Percentiles rank a stretch among this genome's conserved stretches.
phyloP scores from a whole-genome alignment of 768 basidiomycete genomes.

The Boletellus emodensis region DNA sequence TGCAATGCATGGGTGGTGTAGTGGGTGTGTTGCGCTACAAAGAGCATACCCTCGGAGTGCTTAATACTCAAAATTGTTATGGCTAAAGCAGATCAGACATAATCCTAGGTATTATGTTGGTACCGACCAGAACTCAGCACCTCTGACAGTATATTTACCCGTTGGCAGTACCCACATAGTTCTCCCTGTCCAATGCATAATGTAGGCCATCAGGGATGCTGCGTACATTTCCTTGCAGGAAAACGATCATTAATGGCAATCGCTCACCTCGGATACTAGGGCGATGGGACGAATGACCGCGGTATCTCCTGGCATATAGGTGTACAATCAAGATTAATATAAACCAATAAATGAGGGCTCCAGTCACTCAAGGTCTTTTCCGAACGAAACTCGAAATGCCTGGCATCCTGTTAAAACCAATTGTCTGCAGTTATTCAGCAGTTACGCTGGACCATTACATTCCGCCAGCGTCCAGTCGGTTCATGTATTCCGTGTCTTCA shows the following conservation, averaged over 20 bases:
- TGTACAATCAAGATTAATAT: conserved; percentile 26
- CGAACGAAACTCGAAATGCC: conserved; percentile 78
- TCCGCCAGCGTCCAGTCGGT: conserved; percentile 38
- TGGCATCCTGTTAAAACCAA: conserved; percentile 95
- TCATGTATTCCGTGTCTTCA: conserved; percentile 16
- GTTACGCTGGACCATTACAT: conserved; percentile 56
- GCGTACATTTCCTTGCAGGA: too few species aligned
- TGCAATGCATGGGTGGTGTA: conserved; percentile 82
- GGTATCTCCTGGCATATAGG: conserved; percentile 78
- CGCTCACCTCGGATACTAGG: conserved; percentile 55
- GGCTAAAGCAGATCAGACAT: conserved; percentile 80
- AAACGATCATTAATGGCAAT: too few species aligned
- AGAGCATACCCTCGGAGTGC: conserved; percentile 48
- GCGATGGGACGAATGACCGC: conserved; percentile 75
- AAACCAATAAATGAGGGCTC: background rate
- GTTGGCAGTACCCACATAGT: conserved; percentile 80
- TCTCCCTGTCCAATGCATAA: conserved; percentile 68
- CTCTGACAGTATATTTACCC: conserved; percentile 78
- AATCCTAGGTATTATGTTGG: conserved; percentile 78
- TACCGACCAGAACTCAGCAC: conserved; percentile 76
- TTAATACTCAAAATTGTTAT: conserved; percentile 91
- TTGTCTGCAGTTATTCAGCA: conserved; percentile 67
- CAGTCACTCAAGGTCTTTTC: conserved; percentile 55
- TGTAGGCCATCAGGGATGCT: conserved; percentile 59
- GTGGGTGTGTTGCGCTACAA: background rate